Evolutionary conservation across 2,329 filamentous ascomycete genomes (phyloP).

Genomic region (Meredithiella fracta): DNA sequence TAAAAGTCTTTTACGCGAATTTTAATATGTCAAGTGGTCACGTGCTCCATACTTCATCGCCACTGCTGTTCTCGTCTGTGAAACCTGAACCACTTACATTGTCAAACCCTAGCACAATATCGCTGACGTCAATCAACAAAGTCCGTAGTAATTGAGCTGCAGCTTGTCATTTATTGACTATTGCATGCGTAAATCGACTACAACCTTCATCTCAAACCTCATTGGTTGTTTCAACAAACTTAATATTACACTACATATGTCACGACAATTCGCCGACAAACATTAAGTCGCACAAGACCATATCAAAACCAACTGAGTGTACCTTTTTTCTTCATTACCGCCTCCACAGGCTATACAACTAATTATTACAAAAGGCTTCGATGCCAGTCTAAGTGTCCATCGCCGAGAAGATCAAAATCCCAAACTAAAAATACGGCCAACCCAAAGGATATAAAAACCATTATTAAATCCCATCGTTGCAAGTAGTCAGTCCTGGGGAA

Average conservation of each 20-base stretch:
- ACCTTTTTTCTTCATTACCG: not conserved
- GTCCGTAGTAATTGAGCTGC: not conserved
- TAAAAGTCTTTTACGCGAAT: no score
- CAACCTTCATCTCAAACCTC: no score
- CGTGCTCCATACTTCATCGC: no score
- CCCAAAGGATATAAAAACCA: constrained; percentile 10
- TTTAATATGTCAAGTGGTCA: no score
- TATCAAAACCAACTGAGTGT: not conserved
- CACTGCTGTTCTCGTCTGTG: no score
- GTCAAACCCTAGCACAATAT: no score
- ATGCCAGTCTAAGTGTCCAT: constrained; percentile 1
- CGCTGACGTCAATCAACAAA: no score
- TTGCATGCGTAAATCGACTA: not conserved
- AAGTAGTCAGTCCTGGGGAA: not conserved
- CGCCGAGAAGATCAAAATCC: not conserved
- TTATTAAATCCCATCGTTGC: constrained; percentile 4
- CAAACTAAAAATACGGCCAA: constrained; percentile 3
- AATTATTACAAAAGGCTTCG: not conserved
- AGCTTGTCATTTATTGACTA: not conserved
- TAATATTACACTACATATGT: not conserved
- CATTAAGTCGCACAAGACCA: not conserved
- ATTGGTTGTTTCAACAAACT: no score
- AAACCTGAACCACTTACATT: no score
- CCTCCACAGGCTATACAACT: not conserved
- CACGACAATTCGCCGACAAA: not conserved